Evolutionary conservation across 176 grass and related monocot species (phyloP).

Genomic region (Rhynchospora breviuscula): DNA sequence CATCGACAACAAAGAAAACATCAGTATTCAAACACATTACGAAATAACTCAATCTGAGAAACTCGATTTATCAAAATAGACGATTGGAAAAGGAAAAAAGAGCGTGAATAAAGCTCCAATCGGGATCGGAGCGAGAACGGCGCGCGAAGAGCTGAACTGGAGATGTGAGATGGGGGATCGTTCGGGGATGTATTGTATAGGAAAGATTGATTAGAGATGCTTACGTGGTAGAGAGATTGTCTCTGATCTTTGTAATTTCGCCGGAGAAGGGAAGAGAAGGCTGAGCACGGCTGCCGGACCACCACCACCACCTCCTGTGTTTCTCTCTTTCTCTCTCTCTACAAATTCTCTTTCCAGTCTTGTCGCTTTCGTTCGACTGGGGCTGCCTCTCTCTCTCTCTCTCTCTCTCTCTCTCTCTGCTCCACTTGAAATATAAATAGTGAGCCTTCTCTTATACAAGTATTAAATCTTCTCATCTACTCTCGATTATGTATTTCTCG

Average conservation of each 20-base stretch:
- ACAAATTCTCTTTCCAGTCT: not conserved
- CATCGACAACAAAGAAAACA: conserved; percentile 7
- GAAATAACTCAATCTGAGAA: conserved; percentile 7
- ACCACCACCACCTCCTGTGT: conserved; percentile 21
- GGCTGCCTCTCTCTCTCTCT: conserved; percentile 26
- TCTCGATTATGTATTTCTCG: not conserved
- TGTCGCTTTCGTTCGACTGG: conserved; percentile 13
- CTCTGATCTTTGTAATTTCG: not conserved
- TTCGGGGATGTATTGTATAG: not conserved
- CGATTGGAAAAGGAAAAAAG: not conserved
- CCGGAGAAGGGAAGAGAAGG: not conserved
- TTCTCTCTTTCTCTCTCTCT: conserved; percentile 5
- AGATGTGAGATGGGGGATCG: not conserved
- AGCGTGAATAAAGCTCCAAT: not conserved
- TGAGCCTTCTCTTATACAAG: not conserved
- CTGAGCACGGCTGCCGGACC: conserved; percentile 23
- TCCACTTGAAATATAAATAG: conserved; percentile 35
- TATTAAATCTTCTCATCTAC: conserved; percentile 1
- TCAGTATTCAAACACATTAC: conserved; percentile 7
- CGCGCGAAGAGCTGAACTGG: not conserved
- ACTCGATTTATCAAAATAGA: not conserved
- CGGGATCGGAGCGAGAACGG: not conserved
- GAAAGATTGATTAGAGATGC: not conserved
- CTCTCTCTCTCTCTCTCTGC: conserved; percentile 30
- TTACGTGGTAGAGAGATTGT: not conserved